Conservation (phyloP, 2,329 filamentous ascomycete genomes). For the Beauveria caledonica region DNA sequence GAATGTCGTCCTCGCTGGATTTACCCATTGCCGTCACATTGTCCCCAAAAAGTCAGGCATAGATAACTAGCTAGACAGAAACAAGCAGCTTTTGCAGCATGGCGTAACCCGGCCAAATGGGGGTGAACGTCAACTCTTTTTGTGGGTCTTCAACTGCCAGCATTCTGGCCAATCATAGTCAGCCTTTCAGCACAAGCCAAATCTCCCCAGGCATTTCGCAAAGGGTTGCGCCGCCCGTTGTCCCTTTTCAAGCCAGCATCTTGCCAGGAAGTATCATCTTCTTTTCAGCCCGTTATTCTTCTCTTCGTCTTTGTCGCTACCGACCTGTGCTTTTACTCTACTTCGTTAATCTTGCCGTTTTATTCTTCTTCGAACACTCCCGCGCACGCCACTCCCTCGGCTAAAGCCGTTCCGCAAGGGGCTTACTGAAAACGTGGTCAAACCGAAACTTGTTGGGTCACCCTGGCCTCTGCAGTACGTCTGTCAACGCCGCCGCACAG, state of each 20-base stretch:
- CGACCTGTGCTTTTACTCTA: background rate
- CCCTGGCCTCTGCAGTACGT: background rate
- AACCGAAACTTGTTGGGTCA: background rate
- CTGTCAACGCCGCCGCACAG: background rate
- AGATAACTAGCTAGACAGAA: background rate
- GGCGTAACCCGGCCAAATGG: background rate
- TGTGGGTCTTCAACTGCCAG: background rate
- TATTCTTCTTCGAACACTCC: background rate
- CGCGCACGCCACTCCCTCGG: constrained; percentile 1
- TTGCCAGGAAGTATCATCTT: background rate
- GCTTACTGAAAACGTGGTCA: constrained; percentile 10
- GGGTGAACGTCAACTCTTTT: background rate
- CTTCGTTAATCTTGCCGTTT: background rate
- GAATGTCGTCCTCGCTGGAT: background rate
- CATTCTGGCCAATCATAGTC: background rate
- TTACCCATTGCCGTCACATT: background rate
- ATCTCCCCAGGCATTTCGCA: background rate
- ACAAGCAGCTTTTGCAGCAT: background rate
- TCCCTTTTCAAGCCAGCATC: constrained; percentile 2
- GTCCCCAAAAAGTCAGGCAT: background rate
- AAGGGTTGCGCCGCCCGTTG: background rate
- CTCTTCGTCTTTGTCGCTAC: background rate
- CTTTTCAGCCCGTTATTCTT: background rate
- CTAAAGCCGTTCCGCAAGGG: constrained; percentile 1
- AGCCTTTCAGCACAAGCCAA: background rate